These are phyloP conservation scores for Macadamia integrifolia DNA, from an alignment of 164 flowering plant species.

Conservation along the genomic window DNA sequence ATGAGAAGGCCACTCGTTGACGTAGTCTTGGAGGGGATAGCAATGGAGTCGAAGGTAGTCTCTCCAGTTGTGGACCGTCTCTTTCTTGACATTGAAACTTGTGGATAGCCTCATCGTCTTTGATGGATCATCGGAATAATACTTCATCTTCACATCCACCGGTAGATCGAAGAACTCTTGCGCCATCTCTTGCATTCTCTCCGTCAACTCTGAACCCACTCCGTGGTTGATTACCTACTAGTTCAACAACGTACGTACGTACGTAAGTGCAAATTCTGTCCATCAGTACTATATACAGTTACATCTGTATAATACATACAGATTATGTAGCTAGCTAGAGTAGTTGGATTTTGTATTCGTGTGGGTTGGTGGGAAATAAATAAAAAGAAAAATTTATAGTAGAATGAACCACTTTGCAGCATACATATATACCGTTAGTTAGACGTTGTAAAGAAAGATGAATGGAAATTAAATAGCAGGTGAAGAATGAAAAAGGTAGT, in stretches of 20 bases:
- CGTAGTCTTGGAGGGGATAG: conserved; percentile 21
- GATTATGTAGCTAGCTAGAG: too few species aligned
- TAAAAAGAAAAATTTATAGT: too few species aligned
- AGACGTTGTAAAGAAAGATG: too few species aligned
- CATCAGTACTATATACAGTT: too few species aligned
- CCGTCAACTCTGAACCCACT: conserved; percentile 9
- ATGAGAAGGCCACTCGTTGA: conserved; percentile 23
- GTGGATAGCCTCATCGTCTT: conserved; percentile 22
- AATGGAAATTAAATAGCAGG: too few species aligned
- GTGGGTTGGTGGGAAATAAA: too few species aligned
- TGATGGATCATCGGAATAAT: conserved; percentile 24
- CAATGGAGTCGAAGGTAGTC: conserved; percentile 35
- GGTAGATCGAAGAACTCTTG: conserved; percentile 34
- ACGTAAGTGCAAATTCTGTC: too few species aligned
- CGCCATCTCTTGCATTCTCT: conserved; percentile 22
- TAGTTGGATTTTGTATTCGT: too few species aligned
- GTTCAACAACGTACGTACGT: not conserved
- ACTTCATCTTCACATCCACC: conserved; percentile 33
- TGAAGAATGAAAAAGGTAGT: not conserved
- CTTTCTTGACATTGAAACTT: conserved; percentile 25
- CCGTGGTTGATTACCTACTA: conserved; percentile 28
- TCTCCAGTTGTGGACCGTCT: conserved; percentile 35
- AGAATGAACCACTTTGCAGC: too few species aligned
- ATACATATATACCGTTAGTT: too few species aligned
- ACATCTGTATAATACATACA: too few species aligned